Conservation (phyloP, 2,329 filamentous ascomycete genomes). For the Eutypa lata region DNA sequence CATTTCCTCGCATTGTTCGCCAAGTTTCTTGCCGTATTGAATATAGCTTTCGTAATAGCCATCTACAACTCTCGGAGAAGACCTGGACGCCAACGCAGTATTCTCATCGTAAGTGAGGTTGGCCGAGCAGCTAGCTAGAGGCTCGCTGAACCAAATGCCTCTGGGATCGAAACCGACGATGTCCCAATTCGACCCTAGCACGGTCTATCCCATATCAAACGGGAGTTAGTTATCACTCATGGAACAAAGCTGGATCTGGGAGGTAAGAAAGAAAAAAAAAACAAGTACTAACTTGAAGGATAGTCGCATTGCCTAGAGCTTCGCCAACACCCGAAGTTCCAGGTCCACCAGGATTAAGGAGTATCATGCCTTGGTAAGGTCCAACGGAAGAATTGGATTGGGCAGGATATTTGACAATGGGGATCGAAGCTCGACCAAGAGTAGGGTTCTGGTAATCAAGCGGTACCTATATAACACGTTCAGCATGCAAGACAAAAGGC, state of each 20-base stretch:
- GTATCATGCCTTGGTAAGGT: conserved; percentile 9
- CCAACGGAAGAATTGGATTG: conserved; percentile 3
- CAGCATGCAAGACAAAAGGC: neutral
- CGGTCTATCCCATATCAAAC: neutral
- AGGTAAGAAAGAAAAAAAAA: neutral
- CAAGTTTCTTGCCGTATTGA: conserved; percentile 1
- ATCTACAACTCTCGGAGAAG: conserved; percentile 1
- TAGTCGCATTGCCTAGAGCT: conserved; percentile 1
- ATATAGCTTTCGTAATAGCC: conserved; percentile 2
- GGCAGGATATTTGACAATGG: conserved; percentile 9
- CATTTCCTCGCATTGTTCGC: neutral
- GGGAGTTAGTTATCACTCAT: neutral
- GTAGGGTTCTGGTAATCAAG: conserved; percentile 10
- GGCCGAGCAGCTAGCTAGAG: conserved; percentile 4
- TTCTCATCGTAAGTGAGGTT: neutral
- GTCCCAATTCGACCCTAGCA: conserved; percentile 5
- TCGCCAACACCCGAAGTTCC: conserved; percentile 4
- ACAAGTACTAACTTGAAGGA: conserved; percentile 3
- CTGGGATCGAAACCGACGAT: conserved; percentile 4
- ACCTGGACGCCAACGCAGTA: neutral
- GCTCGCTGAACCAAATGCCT: conserved; percentile 4
- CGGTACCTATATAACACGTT: conserved; percentile 6
- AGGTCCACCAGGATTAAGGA: conserved; percentile 6
- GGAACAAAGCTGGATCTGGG: neutral
- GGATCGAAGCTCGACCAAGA: conserved; percentile 8